Evolutionary conservation across 2,329 filamentous ascomycete species (phyloP).

Genomic region (Pseudogymnoascus sp.): DNA sequence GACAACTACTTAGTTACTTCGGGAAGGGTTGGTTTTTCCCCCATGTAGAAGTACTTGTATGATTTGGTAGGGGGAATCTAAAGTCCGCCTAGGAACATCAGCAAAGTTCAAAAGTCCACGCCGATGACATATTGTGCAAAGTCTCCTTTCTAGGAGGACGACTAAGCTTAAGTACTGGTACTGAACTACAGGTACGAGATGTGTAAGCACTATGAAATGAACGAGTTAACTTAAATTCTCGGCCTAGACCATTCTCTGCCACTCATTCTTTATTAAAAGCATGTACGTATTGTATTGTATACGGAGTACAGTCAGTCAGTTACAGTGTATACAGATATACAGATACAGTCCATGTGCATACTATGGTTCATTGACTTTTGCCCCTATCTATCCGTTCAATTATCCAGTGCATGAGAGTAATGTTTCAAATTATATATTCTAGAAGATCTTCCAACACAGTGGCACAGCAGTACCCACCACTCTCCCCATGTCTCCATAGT

Average conservation of each 20-base stretch:
- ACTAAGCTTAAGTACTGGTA: not conserved
- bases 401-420: constrained; percentile 3
- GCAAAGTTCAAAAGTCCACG: not conserved
- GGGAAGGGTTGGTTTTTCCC: not conserved
- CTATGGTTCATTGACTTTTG: not conserved
- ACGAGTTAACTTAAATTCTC: not conserved
- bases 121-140: not conserved
- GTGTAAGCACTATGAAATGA: constrained; percentile 1
- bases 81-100: not conserved
- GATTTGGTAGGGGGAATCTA: not conserved
- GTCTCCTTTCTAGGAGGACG: not conserved
- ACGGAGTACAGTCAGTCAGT: not conserved
- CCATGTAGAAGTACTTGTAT: not conserved
- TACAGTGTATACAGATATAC: not conserved
- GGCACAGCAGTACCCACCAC: not conserved
- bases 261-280: not conserved
- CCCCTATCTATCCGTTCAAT: not conserved
- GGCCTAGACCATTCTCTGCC: not conserved
- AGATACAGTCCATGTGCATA: not conserved
- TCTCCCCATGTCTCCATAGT: not conserved
- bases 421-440: not conserved
- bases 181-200: not conserved
- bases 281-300: not conserved
- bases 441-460: not conserved
- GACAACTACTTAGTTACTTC: not conserved